Percentiles rank a stretch among this genome's conserved stretches.
Evolutionary conservation across 208 protist species (phyloP).

Genomic region (Herpetomonas tarakana): DNA sequence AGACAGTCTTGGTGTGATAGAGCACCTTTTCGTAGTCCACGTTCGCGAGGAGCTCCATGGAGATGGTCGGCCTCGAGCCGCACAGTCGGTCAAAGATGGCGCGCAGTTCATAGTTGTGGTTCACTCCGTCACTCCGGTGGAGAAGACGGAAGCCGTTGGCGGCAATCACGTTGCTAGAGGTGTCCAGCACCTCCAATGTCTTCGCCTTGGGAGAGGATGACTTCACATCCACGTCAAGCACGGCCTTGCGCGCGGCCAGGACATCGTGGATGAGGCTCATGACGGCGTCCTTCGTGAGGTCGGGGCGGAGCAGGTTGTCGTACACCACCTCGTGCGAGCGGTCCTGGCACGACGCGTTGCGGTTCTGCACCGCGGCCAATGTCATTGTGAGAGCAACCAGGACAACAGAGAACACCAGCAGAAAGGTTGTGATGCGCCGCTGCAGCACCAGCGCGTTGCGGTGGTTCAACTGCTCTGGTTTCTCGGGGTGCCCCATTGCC

Average conservation of each 20-base stretch:
- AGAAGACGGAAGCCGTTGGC: slow-evolving; percentile 63
- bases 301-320: slow-evolving; percentile 25
- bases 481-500: slow-evolving; percentile 46
- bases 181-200: slow-evolving; percentile 65
- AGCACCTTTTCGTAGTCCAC: slow-evolving; percentile 73
- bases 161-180: slow-evolving; percentile 19
- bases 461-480: slow-evolving; percentile 26
- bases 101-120: slow-evolving; percentile 49
- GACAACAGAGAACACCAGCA: slow-evolving; percentile 67
- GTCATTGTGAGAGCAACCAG: slow-evolving; percentile 52
- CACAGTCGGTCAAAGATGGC: slow-evolving; percentile 60
- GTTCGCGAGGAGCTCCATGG: slow-evolving; percentile 81
- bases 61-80: slow-evolving; percentile 36
- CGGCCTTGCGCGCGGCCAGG: slow-evolving; percentile 13
- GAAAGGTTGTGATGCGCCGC: slow-evolving; percentile 61
- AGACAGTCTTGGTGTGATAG: slow-evolving; percentile 48
- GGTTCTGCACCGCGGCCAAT: slow-evolving; percentile 56
- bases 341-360: slow-evolving; percentile 64
- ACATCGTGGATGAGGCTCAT: slow-evolving; percentile 23
- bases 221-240: slow-evolving; percentile 17
- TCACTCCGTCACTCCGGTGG: slow-evolving; percentile 20
- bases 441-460: slow-evolving; percentile 43
- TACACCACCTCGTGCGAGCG: slow-evolving; percentile 47
- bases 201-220: slow-evolving; percentile 14
- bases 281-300: slow-evolving; percentile 21